Percentiles rank a stretch among this genome's conserved stretches.
Conservation (phyloP, 345 rosid genomes). For the Pelargonium nanum region DNA sequence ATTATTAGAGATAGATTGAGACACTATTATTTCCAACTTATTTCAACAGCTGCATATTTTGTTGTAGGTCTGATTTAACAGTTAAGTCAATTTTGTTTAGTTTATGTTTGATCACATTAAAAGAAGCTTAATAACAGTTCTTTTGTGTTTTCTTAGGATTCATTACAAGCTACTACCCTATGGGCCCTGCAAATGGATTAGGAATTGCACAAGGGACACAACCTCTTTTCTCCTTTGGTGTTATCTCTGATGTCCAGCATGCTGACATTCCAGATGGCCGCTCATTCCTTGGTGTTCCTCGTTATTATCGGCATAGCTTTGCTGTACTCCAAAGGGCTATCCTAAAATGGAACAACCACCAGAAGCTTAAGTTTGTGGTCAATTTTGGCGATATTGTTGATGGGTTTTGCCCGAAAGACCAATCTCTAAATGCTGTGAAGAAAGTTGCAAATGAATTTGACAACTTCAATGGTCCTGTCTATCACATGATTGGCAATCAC, state of each 20-base stretch:
- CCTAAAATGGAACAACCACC: slow-evolving; percentile 49
- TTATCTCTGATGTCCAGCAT: slow-evolving; percentile 79
- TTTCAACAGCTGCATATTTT: too few relatives aligned
- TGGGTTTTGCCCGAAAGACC: slow-evolving; percentile 57
- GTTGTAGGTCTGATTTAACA: too few relatives aligned
- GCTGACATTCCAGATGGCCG: slow-evolving; percentile 85
- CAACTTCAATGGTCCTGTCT: slow-evolving; percentile 55
- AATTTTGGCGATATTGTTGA: slow-evolving; percentile 90
- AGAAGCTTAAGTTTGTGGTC: slow-evolving; percentile 52
- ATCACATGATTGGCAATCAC: slow-evolving; percentile 92
- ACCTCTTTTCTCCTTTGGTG: slow-evolving; percentile 84
- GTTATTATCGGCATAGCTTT: slow-evolving; percentile 73
- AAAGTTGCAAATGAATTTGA: slow-evolving; percentile 44
- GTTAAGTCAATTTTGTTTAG: too few relatives aligned
- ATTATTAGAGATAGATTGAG: too few relatives aligned
- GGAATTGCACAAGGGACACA: slow-evolving; percentile 22
- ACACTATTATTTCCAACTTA: too few relatives aligned
- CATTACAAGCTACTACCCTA: slow-evolving; percentile 7
- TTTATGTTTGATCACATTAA: neutral
- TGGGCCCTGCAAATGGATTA: slow-evolving; percentile 42
- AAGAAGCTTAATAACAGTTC: neutral
- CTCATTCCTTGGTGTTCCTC: slow-evolving; percentile 75
- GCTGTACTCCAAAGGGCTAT: slow-evolving; percentile 67
- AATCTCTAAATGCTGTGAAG: slow-evolving; percentile 46
- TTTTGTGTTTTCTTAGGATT: slow-evolving; percentile 8